Base-by-base conservation (phyloP, 2,329 filamentous ascomycete genomes). In the Nigrospora sphaerica region DNA sequence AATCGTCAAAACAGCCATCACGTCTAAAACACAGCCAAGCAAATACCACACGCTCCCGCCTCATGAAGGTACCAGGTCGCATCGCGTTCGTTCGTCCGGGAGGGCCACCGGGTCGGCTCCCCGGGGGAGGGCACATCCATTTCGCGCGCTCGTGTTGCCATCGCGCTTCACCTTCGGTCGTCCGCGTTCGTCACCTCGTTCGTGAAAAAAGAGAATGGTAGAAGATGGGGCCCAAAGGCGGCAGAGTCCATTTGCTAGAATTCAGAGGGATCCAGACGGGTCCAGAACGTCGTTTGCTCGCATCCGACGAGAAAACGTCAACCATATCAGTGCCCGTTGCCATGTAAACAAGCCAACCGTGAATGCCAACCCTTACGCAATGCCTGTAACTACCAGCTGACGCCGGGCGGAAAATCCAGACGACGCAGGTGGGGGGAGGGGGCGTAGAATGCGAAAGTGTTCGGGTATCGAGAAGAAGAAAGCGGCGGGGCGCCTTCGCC, bases 401-500 rank as follows among this genome's bases (percentile, higher is more conserved):
- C 43, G 32, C 43, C 43, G 32, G 37, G 23, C 23, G 23, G 37
- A 28, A 45, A 45, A 45, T 39, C 43, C 32, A 40, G 43, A 39
- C 23, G 23, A 28, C 37, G 37, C 43, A 45, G 37, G 36, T 37
- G n/a, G n/a, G 23, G 23, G 23, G 23, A 28, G 32, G 19, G 33
- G 32, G 36, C 33, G 18, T 44, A 35, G 42, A 44, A 44, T 23
- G 42, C 34, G 19, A 23, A 37, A 23, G 42, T 36, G 40, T 33
- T 42, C 40, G 42, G 42, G 42, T 50, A 49, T 50, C 50, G 50
- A 51, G 46, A 49, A 46, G 43, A 46, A 51, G 43, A 45, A 40
- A 13, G 32, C 43, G 43, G 32, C 35, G 11, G 31, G 23, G 7
- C 23, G 23, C 23, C 23, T 28, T 48, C 49, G 60, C 77, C 75